Conservation (phyloP, 129 eudicot species). For the Kitagawia praeruptora region DNA sequence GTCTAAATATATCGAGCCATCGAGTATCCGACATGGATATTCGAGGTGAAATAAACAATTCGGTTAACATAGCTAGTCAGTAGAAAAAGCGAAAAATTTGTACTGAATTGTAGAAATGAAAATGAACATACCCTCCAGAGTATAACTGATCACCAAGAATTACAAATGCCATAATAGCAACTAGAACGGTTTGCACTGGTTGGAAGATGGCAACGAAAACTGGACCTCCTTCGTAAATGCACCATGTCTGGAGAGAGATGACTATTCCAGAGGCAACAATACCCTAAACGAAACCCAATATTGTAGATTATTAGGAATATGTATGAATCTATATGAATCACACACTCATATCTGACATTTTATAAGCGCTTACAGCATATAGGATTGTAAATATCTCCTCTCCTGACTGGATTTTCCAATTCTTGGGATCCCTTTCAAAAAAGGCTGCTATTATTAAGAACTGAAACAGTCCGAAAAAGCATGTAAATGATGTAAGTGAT, state of each 20-base stretch:
- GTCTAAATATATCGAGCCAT: not conserved
- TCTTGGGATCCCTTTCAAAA: conserved; percentile 48
- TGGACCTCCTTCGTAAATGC: conserved; percentile 85
- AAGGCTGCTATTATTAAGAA: conserved; percentile 64
- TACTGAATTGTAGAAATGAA: not conserved
- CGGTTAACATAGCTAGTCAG: not conserved
- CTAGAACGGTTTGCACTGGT: conserved; percentile 80
- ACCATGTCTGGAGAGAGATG: conserved; percentile 78
- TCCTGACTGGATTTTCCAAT: conserved; percentile 59
- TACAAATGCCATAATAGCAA: conserved; percentile 66
- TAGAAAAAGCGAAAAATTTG: not conserved
- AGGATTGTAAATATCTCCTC: conserved; percentile 65
- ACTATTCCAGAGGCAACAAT: conserved; percentile 71
- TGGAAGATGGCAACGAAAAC: conserved; percentile 84
- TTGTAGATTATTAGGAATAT: not conserved
- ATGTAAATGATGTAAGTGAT: conserved; percentile 77
- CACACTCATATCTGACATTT: not conserved
- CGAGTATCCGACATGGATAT: not conserved
- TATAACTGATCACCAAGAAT: conserved; percentile 68
- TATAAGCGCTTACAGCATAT: conserved; percentile 46
- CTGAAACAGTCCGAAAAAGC: conserved; percentile 78
- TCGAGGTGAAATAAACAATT: not conserved
- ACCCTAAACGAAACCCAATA: conserved; percentile 33
- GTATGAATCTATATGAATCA: not conserved
- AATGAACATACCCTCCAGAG: conserved; percentile 66